Percentiles rank a stretch among this genome's conserved stretches.
Conservation (phyloP, 768 basidiomycete genomes). For the Plicaturopsis crispa region DNA sequence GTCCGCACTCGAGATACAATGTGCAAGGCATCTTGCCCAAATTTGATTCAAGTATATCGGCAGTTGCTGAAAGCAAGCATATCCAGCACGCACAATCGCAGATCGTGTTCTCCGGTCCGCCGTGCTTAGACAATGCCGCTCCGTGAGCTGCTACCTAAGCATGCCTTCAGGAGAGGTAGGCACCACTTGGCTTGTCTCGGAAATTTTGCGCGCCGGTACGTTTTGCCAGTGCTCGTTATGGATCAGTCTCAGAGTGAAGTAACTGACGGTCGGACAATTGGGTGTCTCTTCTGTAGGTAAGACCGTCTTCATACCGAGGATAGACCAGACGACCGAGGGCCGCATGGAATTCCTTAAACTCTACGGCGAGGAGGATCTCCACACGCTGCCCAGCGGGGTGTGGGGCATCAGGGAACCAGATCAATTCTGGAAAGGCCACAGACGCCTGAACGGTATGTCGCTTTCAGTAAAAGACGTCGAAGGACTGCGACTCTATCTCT, state of each 20-base stretch:
- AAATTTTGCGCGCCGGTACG: slow-evolving; percentile 51
- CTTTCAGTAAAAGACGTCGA: slow-evolving; percentile 3
- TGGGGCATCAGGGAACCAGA: slow-evolving; percentile 78
- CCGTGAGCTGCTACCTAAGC: slow-evolving; percentile 70
- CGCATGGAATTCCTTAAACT: slow-evolving; percentile 64
- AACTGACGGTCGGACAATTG: neutral
- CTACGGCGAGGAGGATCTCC: slow-evolving; percentile 50
- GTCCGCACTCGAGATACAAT: slow-evolving; percentile 49
- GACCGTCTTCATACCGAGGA: slow-evolving; percentile 62
- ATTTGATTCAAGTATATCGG: neutral
- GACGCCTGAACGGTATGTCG: slow-evolving; percentile 46
- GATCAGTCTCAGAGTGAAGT: neutral
- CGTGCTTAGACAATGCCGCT: slow-evolving; percentile 38
- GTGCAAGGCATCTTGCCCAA: slow-evolving; percentile 23
- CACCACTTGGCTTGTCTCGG: slow-evolving; percentile 42
- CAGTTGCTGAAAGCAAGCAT: neutral
- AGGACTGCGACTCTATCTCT: slow-evolving; percentile 1
- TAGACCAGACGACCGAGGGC: slow-evolving; percentile 31
- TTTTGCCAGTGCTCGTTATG: neutral
- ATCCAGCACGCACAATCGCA: slow-evolving; percentile 39
- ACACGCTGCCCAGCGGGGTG: slow-evolving; percentile 44
- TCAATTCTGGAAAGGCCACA: slow-evolving; percentile 29
- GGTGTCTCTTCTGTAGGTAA: slow-evolving; percentile 36
- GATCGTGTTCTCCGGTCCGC: slow-evolving; percentile 41
- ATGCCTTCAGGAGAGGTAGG: slow-evolving; percentile 71